Evolutionary conservation across 495 filamentous ascomycete species (phyloP).

Genomic region (Penicillium tannophilum): DNA sequence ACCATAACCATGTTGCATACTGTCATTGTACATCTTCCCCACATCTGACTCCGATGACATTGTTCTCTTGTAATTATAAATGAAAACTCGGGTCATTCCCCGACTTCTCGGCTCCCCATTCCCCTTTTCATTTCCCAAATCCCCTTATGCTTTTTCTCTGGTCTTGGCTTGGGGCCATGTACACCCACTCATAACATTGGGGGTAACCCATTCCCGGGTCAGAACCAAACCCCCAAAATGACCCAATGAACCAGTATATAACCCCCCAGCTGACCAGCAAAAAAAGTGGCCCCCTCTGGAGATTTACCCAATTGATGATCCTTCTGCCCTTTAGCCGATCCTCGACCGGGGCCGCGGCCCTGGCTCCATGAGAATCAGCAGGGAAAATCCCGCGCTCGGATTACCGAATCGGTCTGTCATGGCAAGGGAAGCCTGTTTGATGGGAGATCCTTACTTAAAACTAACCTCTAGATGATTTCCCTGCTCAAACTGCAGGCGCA

Average conservation of each 20-base stretch:
- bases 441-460: neutral
- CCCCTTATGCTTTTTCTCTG: neutral
- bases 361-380: neutral
- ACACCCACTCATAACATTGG: neutral
- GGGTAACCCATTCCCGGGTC: neutral
- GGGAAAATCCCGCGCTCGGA: slow-evolving; percentile 8
- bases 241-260: neutral
- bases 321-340: neutral
- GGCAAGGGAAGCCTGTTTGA: neutral
- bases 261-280: slow-evolving; percentile 5
- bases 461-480: neutral
- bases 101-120: slow-evolving; percentile 1
- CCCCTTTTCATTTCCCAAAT: neutral
- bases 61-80: slow-evolving; percentile 4
- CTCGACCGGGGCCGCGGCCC: slow-evolving; percentile 1
- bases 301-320: slow-evolving; percentile 2
- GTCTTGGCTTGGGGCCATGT: neutral
- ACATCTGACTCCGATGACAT: slow-evolving; percentile 3
- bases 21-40: neutral
- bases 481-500: neutral
- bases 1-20: slow-evolving; percentile 8
- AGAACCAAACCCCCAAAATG: neutral
- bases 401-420: slow-evolving; percentile 17
- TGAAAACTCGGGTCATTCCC: neutral
- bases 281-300: slow-evolving; percentile 2